phyloP scores from a whole-genome alignment of 495 filamentous ascomycete species.

The Oidiodendron maius region DNA sequence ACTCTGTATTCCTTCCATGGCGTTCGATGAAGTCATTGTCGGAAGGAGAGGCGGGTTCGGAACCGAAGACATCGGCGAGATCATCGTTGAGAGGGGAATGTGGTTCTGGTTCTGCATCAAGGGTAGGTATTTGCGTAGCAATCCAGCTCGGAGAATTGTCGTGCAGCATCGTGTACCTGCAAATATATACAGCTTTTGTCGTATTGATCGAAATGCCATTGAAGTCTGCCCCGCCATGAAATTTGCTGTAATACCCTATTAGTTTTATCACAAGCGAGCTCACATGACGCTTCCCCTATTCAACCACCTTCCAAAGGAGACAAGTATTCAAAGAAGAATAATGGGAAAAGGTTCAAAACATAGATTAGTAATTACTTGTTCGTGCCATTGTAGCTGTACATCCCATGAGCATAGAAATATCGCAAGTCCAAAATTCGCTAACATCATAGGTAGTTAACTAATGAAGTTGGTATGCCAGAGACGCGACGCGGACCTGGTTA shows the following conservation, averaged over 20 bases:
- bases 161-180: not conserved
- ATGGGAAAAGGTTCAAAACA: too few relatives aligned
- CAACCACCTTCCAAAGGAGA: too few relatives aligned
- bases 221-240: not conserved
- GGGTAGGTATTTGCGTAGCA: not conserved
- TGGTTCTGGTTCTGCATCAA: not conserved
- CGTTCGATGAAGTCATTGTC: not conserved
- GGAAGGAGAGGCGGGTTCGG: slow-evolving; percentile 12
- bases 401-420: too few relatives aligned
- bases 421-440: too few relatives aligned
- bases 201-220: not conserved
- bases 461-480: too few relatives aligned
- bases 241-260: not conserved
- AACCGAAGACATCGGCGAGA: slow-evolving; percentile 24
- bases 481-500: too few relatives aligned
- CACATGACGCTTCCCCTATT: too few relatives aligned
- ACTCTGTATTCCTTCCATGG: slow-evolving; percentile 26
- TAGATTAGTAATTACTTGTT: too few relatives aligned
- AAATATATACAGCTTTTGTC: not conserved
- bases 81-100: slow-evolving; percentile 11
- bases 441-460: too few relatives aligned
- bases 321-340: too few relatives aligned
- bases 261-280: not conserved
- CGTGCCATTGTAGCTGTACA: too few relatives aligned
- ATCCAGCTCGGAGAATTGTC: not conserved